Evolutionary conservation across 768 basidiomycete species (phyloP).

Genomic region (Pleurotus salmoneostramineus): DNA sequence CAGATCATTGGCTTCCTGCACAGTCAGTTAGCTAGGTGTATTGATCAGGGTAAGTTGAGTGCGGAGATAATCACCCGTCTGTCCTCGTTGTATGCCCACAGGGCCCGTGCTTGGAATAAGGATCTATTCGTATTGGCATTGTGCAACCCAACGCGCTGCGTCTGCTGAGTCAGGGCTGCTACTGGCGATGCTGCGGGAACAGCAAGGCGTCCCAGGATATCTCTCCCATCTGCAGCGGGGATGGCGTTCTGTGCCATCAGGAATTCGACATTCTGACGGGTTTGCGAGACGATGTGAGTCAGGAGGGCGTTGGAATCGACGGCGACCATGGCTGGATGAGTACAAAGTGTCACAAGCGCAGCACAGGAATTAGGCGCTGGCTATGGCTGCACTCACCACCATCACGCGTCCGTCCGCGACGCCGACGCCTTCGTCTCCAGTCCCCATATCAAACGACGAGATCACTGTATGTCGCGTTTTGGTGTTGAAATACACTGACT

Average conservation of each 20-base stretch:
- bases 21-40: not conserved
- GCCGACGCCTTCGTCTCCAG: not conserved
- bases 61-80: slow-evolving; percentile 30
- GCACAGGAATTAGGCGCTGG: not conserved
- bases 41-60: not conserved
- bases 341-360: not conserved
- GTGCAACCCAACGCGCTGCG: slow-evolving; percentile 7
- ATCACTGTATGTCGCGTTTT: slow-evolving; percentile 32
- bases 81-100: slow-evolving; percentile 66
- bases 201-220: slow-evolving; percentile 43
- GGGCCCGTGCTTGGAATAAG: slow-evolving; percentile 43
- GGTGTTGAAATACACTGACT: slow-evolving; percentile 3
- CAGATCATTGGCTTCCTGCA: slow-evolving; percentile 69
- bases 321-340: slow-evolving; percentile 2
- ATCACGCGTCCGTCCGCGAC: slow-evolving; percentile 3
- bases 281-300: slow-evolving; percentile 49
- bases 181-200: slow-evolving; percentile 11
- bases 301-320: slow-evolving; percentile 31
- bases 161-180: slow-evolving; percentile 10
- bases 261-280: slow-evolving; percentile 53
- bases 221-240: slow-evolving; percentile 36
- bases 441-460: slow-evolving; percentile 7
- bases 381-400: slow-evolving; percentile 7
- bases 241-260: slow-evolving; percentile 47
- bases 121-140: slow-evolving; percentile 15